Evolutionary conservation across 257 asterid species (phyloP).

Genomic region (Solanum chiquidenum): DNA sequence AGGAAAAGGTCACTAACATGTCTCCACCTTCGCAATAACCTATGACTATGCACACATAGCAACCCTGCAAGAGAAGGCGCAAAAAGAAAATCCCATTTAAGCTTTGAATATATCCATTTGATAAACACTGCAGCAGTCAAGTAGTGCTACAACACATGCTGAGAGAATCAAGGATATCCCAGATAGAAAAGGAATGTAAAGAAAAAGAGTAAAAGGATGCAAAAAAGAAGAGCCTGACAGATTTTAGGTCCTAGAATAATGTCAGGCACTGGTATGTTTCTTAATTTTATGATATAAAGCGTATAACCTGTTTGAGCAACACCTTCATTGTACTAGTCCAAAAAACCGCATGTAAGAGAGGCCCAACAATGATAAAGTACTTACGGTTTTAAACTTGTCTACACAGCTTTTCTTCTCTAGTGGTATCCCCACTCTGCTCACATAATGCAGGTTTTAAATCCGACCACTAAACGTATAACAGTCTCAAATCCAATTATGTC

Average conservation of each 20-base stretch:
- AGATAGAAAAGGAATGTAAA: background rate
- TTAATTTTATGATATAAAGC: background rate
- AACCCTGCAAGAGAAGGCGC: constrained; percentile 48
- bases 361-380: background rate
- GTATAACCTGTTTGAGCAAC: background rate
- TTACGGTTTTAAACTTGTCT: background rate
- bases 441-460: background rate
- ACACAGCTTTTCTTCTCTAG: background rate
- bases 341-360: background rate
- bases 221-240: background rate
- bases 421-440: background rate
- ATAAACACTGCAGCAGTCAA: background rate
- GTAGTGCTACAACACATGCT: background rate
- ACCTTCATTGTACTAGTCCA: background rate
- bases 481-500: background rate
- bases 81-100: background rate
- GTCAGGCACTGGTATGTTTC: background rate
- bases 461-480: background rate
- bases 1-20: constrained; percentile 45
- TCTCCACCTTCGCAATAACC: constrained; percentile 99
- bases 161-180: background rate
- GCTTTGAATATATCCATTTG: background rate
- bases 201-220: background rate
- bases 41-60: constrained; percentile 87
- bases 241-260: background rate